These are phyloP conservation scores for Emiliania huxleyi DNA, from an alignment of 78 protist species.

Conservation along the genomic window DNA sequence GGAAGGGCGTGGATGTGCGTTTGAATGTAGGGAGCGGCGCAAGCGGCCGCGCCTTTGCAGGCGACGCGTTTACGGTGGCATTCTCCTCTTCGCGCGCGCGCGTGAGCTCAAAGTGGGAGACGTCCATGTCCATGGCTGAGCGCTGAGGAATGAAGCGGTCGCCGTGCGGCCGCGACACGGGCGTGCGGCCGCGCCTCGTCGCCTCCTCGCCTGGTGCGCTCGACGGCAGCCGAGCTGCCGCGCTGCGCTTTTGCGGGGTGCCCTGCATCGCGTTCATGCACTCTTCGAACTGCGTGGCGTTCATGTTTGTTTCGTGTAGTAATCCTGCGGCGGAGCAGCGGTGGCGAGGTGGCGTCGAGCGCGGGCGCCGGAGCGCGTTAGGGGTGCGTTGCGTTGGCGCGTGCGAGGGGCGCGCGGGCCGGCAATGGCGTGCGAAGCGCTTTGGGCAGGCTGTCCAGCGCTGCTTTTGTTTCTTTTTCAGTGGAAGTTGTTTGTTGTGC, in stretches of 20 bases:
- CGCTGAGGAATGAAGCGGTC: slow-evolving; percentile 70
- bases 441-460: no score
- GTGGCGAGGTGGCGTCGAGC: no score
- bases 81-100: not conserved
- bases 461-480: no score
- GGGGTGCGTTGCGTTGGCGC: no score
- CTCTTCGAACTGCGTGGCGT: not conserved
- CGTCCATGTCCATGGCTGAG: slow-evolving; percentile 46
- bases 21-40: no score
- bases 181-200: not conserved
- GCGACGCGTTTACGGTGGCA: slow-evolving; percentile 27
- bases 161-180: not conserved
- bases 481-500: no score
- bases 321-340: no score
- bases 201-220: not conserved
- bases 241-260: not conserved
- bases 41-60: no score
- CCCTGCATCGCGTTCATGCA: not conserved
- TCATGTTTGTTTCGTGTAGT: not conserved
- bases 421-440: no score
- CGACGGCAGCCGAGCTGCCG: not conserved
- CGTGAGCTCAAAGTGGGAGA: slow-evolving; percentile 27
- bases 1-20: no score
- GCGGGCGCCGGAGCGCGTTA: no score
- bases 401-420: no score